These are phyloP conservation scores for Klebsormidium nitens DNA, from an alignment of 139 green algal genomes.

Conservation along the genomic window DNA sequence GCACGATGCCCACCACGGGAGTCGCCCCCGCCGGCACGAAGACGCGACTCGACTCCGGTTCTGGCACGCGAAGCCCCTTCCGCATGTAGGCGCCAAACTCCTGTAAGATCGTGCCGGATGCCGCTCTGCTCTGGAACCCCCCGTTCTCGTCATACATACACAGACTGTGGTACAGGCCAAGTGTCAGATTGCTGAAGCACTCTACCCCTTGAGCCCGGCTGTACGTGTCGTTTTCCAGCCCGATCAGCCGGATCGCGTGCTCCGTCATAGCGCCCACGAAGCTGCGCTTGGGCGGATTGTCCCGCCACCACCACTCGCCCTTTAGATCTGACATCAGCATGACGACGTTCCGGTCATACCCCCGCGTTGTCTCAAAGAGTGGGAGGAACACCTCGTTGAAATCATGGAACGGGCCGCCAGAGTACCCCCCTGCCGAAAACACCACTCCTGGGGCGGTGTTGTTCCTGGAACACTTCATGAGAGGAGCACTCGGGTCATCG, in stretches of 20 bases:
- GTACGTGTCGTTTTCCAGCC: neutral
- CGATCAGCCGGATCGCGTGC: neutral
- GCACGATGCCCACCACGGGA: constrained; percentile 4
- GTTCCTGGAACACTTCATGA: neutral
- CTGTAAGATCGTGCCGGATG: no score
- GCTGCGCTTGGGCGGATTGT: neutral
- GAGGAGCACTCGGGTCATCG: neutral
- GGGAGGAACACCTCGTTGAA: constrained; percentile 12
- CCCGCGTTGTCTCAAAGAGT: neutral
- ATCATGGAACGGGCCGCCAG: constrained; percentile 9
- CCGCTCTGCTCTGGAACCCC: no score
- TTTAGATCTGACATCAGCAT: neutral
- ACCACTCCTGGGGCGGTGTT: constrained; percentile 2
- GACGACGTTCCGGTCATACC: constrained; percentile 5
- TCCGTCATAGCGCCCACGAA: constrained; percentile 11
- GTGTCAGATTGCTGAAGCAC: neutral
- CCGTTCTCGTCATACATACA: no score
- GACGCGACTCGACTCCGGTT: no score
- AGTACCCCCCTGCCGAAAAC: constrained; percentile 5
- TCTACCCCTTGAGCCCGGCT: no score
- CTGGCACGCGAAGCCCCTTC: no score
- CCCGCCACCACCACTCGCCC: constrained; percentile 2
- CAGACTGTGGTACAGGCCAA: neutral
- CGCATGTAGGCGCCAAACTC: no score
- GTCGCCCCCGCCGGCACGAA: no score